A percentile compares a stretch with the other conserved stretches of the same genome.
These are phyloP conservation scores for Quercus berberidifolia DNA, from an alignment of 306 rosid species.

Conservation along the genomic window DNA sequence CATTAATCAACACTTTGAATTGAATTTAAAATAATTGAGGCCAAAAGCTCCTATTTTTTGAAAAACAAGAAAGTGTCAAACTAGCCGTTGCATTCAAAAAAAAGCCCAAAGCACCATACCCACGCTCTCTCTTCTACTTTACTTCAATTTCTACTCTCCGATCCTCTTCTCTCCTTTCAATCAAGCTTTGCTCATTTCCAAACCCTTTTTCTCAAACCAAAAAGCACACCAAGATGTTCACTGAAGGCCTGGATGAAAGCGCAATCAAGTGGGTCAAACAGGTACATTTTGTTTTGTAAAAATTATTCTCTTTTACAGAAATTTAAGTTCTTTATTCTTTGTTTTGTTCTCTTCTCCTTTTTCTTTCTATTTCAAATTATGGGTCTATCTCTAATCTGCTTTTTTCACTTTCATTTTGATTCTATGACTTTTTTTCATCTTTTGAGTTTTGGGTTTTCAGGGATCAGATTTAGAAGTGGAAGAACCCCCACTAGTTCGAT, in stretches of 20 bases:
- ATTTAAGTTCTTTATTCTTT: background rate
- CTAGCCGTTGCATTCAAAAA: slow-evolving; percentile 61
- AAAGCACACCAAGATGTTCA: slow-evolving; percentile 63
- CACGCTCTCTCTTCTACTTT: slow-evolving; percentile 29
- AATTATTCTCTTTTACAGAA: background rate
- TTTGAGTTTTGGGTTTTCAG: slow-evolving; percentile 25
- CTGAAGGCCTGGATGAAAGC: slow-evolving; percentile 86
- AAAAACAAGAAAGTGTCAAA: slow-evolving; percentile 19
- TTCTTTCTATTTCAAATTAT: background rate
- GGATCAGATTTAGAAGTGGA: slow-evolving; percentile 41
- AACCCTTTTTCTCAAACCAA: background rate
- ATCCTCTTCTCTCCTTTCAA: background rate
- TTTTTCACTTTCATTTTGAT: background rate
- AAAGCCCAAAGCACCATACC: slow-evolving; percentile 4
- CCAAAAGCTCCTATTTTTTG: background rate
- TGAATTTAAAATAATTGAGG: background rate
- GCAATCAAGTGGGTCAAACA: slow-evolving; percentile 88
- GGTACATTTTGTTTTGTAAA: slow-evolving; percentile 34
- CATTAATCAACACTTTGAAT: background rate
- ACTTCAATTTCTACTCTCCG: background rate
- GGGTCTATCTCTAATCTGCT: background rate
- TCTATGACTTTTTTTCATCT: background rate
- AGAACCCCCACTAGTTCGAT: slow-evolving; percentile 33
- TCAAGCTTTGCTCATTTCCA: background rate
- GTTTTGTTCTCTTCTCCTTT: background rate